Evolutionary conservation across 2,329 filamentous ascomycete genomes (phyloP).

Genomic region (Acrocalymma vagum): DNA sequence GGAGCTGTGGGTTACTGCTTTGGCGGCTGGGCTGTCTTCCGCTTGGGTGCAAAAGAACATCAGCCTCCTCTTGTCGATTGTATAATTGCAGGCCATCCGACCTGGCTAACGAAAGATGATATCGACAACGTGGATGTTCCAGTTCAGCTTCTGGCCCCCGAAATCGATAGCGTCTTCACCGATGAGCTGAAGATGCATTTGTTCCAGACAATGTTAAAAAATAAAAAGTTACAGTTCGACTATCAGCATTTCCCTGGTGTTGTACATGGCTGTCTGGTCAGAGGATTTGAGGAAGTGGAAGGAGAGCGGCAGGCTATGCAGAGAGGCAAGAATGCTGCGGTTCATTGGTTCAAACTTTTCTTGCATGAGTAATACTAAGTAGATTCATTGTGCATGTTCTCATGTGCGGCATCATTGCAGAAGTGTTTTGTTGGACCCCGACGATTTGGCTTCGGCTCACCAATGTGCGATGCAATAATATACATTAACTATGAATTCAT

Average conservation of each 20-base stretch:
- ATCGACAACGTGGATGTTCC: conserved; percentile 26
- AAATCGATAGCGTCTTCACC: conserved; percentile 26
- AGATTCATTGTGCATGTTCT: too few species aligned
- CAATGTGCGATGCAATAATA: too few species aligned
- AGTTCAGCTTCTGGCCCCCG: conserved; percentile 27
- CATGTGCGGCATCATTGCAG: too few species aligned
- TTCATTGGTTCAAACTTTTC: conserved; percentile 18
- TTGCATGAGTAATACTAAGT: too few species aligned
- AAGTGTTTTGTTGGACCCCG: too few species aligned
- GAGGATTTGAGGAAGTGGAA: conserved; percentile 22
- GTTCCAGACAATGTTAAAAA: conserved; percentile 24
- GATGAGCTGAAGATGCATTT: conserved; percentile 32
- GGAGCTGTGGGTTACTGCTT: conserved; percentile 57
- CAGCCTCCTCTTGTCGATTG: conserved; percentile 24
- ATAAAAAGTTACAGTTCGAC: conserved; percentile 24
- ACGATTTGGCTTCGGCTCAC: too few species aligned
- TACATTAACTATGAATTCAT: too few species aligned
- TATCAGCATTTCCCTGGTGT: conserved; percentile 35
- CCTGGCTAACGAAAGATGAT: conserved; percentile 21
- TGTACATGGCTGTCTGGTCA: conserved; percentile 29
- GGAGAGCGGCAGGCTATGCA: conserved; percentile 26
- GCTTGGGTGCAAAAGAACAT: conserved; percentile 17
- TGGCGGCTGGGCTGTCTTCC: conserved; percentile 45
- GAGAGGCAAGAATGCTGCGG: conserved; percentile 24
- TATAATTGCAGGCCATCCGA: conserved; percentile 30